Percentiles rank a stretch among this genome's conserved stretches.
Conservation (phyloP, 2,329 filamentous ascomycete genomes). For the Huntiella omanensis region DNA sequence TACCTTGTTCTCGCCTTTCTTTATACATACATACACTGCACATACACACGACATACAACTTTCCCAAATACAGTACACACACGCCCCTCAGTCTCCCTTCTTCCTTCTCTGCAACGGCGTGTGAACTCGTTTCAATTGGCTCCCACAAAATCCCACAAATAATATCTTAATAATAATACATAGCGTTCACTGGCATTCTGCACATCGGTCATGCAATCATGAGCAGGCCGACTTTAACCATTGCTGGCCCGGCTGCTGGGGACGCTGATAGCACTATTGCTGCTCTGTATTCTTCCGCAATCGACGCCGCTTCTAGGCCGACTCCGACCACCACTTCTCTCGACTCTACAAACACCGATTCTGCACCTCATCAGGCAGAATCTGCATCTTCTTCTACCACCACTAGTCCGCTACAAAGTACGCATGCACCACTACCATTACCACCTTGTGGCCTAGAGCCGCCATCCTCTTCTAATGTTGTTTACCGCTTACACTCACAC, state of each 20-base stretch:
- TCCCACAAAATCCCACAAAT: no score
- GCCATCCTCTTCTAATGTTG: conserved; percentile 15
- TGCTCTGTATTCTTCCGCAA: neutral
- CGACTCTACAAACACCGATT: no score
- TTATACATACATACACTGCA: no score
- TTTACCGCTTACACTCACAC: conserved; percentile 4
- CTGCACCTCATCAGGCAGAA: no score
- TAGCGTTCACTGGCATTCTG: neutral
- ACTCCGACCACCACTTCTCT: no score
- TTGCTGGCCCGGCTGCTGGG: conserved; percentile 21
- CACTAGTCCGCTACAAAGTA: neutral
- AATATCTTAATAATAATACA: no score
- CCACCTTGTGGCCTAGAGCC: conserved; percentile 3
- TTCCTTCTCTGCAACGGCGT: neutral
- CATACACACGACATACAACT: neutral
- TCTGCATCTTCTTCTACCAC: neutral
- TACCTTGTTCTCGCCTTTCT: no score
- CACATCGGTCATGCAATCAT: conserved; percentile 6
- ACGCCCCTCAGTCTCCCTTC: neutral
- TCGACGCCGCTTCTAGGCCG: neutral
- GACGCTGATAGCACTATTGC: conserved; percentile 12
- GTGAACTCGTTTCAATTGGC: no score
- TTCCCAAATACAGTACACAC: neutral
- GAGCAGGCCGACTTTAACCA: conserved; percentile 9
- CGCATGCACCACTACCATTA: neutral